Evolutionary conservation across 116 monocot species (phyloP), one percentile per base, ranked within the genome.

Genomic region (Phalaenopsis hybrid): DNA sequence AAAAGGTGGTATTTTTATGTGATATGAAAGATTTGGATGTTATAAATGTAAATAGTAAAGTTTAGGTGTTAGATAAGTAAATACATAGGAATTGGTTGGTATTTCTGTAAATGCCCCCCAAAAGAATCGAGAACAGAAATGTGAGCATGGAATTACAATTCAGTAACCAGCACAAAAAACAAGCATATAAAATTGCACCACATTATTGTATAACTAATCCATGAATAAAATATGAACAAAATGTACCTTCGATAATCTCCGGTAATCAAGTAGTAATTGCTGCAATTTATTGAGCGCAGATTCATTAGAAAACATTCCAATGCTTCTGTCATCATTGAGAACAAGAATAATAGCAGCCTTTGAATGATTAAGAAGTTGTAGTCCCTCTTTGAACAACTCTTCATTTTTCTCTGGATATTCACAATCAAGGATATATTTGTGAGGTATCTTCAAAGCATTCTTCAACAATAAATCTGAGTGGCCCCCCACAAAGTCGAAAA

Each of bases 331-430:
- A 37, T 84, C 78, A 82, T 83, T 79, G 52, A 75, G 49, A 77
- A 92, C 46, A 43, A 93, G 57, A 82, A 93, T 55, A 76, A 86
- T 86, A 51, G 93, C 93, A 82, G 51, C 87, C 88, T 93, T 93
- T 48, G 85, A 86, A 73, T 83, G 82, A 44, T 8, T 21, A 87
- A 90, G 81, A 13, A 89, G 79, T 15, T 77, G 65, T 12, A 57
- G 68, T 23, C 93, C 93, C 67, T 76, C 78, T 52, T 84, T 75
- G 55, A 74, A 79, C 51, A 89, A 77, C 73, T 82, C 84, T 81
- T 61, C 51, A 46, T 79, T 78, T 52, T 84, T 55, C 44, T 78
- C 85, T 82, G 86, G 76, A 82, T 79, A 85, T 78, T 49, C 82
- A 85, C 34, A 55, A 65, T 15, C 73, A 68, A 50, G 49, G 23